Evolutionary conservation across 306 rosid genomes (phyloP).

Genomic region (Casuarina cunninghamiana): DNA sequence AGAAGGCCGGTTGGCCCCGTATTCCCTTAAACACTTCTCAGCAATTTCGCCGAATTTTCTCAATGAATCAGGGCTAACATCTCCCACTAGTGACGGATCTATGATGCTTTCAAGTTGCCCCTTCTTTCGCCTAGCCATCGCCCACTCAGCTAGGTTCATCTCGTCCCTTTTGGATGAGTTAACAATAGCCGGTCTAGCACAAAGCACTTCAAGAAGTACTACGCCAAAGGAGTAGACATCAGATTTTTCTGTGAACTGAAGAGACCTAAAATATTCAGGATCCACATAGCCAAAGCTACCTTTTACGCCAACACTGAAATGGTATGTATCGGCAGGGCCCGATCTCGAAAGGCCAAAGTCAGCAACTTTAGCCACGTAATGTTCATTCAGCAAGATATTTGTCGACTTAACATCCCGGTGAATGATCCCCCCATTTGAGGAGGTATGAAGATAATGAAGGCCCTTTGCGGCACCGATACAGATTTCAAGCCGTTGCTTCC

Average conservation of each 20-base stretch:
- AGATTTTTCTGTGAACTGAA: constrained; percentile 54
- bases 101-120: constrained; percentile 36
- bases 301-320: constrained; percentile 40
- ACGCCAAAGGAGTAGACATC: constrained; percentile 64
- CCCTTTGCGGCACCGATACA: constrained; percentile 59
- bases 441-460: constrained; percentile 8
- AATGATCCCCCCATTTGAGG: constrained; percentile 48
- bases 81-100: constrained; percentile 40
- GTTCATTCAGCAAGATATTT: constrained; percentile 51
- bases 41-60: constrained; percentile 39
- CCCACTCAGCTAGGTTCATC: constrained; percentile 57
- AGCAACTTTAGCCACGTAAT: constrained; percentile 56
- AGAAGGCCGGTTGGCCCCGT: constrained; percentile 47
- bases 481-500: constrained; percentile 58
- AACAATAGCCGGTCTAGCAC: constrained; percentile 51
- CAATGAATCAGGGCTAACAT: constrained; percentile 40
- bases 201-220: constrained; percentile 53
- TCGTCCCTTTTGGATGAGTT: constrained; percentile 34
- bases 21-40: constrained; percentile 40
- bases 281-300: constrained; percentile 63
- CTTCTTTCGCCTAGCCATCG: constrained; percentile 39
- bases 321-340: constrained; percentile 43
- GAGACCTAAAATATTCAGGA: constrained; percentile 44
- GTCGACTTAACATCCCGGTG: constrained; percentile 61
- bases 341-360: constrained; percentile 60